Base-by-base conservation (phyloP, 768 basidiomycete species). In the Sporobolomyces phaffii region DNA sequence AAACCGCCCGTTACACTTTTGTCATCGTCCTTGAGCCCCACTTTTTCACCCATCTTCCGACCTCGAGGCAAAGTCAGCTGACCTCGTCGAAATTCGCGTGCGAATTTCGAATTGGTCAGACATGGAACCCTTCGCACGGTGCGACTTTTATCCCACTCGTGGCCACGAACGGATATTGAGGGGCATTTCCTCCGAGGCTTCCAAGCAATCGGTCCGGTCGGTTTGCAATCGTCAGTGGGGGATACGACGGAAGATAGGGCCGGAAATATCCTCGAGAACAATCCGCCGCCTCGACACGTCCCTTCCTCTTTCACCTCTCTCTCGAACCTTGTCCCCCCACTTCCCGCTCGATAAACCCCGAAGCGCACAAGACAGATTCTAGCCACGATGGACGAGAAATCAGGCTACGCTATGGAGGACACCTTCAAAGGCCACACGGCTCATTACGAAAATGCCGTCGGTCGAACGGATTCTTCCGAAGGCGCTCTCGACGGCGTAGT, bases 391-490 rank as follows among this genome's bases (percentile, higher is more conserved):
- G 56, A 58, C 56, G 56, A 58, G 56, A 58, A 58, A n/a, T 5
- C 6, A 7, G 56, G 29, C 2, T 58, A 58, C 56, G 29, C 56
- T 20, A 58, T 58, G 56, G 56, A 58, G 56, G 56, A 58, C 17
- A 58, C 56, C 29, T 58, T 58, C 31, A 58, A 58, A 45, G 56
- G 56, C 18, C 26, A 58, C 9, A 45, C 41, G 29, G 56, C 56
- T 13, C 67, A 68, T 33, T 38, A 53, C 51, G 67, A 68, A 24
- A 14, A 50, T 31, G 53, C 65, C 50, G 52, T 24, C 38, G 14
- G 17, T 11, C 31, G 45, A 5, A 5, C 53, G 4, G 57, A 45
- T 4, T 38, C 41, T 31, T 43, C 45, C 10, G 43, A 20, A 7
- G 56, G 41, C 11, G 41, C 31, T 18, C 48, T 24, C 29, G 58